Percentiles rank a stretch among this genome's conserved stretches.
Conservation (phyloP, 345 rosid genomes). For the Citrus mangshanensis region DNA sequence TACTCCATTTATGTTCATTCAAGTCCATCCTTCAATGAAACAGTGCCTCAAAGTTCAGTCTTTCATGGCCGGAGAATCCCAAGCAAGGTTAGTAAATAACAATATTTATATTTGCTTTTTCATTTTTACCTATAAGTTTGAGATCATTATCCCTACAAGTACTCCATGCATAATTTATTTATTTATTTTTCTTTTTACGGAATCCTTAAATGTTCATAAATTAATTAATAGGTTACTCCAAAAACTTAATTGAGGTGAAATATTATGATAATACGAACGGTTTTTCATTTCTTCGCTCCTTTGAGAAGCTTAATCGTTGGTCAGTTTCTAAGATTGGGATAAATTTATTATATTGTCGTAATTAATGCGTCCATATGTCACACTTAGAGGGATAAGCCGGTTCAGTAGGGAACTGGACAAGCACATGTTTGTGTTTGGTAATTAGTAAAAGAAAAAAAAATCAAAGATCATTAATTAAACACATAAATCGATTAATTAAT, state of each 20-base stretch:
- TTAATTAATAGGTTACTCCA: too few species aligned
- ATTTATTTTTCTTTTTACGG: too few species aligned
- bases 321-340: not conserved
- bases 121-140: not conserved
- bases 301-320: not conserved
- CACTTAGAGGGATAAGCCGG: not conserved
- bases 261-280: not conserved
- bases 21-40: slow-evolving; percentile 44
- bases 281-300: not conserved
- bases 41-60: slow-evolving; percentile 36
- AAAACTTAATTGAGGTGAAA: not conserved
- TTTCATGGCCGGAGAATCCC: slow-evolving; percentile 68
- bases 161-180: too few species aligned
- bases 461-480: not conserved
- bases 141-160: too few species aligned
- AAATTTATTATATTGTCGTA: not conserved
- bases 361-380: not conserved
- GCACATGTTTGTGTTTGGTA: not conserved
- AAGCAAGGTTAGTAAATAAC: slow-evolving; percentile 50
- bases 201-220: too few species aligned
- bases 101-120: not conserved
- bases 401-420: not conserved
- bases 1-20: slow-evolving; percentile 76
- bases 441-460: not conserved
- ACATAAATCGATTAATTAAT: not conserved